These are phyloP conservation scores for Ustilago tritici DNA, from an alignment of 1,284 basidiomycete species.

Conservation along the genomic window DNA sequence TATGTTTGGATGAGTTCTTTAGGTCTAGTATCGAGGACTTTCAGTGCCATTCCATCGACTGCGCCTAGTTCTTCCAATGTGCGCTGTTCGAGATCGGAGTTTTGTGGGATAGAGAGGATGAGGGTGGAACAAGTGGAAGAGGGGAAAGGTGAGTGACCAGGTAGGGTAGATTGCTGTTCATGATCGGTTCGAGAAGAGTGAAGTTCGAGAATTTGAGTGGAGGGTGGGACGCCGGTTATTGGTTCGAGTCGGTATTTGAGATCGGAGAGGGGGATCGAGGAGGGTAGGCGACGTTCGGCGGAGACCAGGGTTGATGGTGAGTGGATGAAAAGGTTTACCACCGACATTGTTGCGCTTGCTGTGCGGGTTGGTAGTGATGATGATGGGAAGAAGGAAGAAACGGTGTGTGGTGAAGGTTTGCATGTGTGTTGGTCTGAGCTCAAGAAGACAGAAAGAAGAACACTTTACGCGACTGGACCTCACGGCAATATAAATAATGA, in stretches of 20 bases:
- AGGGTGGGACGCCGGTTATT: slow-evolving; percentile 84
- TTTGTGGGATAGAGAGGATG: slow-evolving; percentile 71
- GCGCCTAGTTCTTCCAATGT: slow-evolving; percentile 81
- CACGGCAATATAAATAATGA: slow-evolving; percentile 4
- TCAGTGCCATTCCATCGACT: slow-evolving; percentile 78
- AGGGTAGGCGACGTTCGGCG: slow-evolving; percentile 55
- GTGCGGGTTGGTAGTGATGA: neutral
- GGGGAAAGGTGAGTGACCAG: slow-evolving; percentile 22
- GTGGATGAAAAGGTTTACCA: slow-evolving; percentile 58
- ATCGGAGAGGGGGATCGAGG: slow-evolving; percentile 37
- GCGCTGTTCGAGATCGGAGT: slow-evolving; percentile 76
- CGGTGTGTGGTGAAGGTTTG: neutral
- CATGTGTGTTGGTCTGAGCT: slow-evolving; percentile 12
- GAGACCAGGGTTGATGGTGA: slow-evolving; percentile 55
- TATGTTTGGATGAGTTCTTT: slow-evolving; percentile 79
- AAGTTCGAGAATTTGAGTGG: slow-evolving; percentile 71
- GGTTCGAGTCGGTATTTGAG: slow-evolving; percentile 83
- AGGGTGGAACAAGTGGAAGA: slow-evolving; percentile 72
- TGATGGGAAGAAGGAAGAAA: neutral
- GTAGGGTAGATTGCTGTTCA: slow-evolving; percentile 45
- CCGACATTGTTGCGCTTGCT: slow-evolving; percentile 42
- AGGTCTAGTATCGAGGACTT: slow-evolving; percentile 73
- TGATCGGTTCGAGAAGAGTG: slow-evolving; percentile 71
- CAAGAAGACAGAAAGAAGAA: neutral
- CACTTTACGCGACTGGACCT: slow-evolving; percentile 7